Evolutionary conservation across 306 rosid genomes (phyloP).

Genomic region (Bauhinia variegata): DNA sequence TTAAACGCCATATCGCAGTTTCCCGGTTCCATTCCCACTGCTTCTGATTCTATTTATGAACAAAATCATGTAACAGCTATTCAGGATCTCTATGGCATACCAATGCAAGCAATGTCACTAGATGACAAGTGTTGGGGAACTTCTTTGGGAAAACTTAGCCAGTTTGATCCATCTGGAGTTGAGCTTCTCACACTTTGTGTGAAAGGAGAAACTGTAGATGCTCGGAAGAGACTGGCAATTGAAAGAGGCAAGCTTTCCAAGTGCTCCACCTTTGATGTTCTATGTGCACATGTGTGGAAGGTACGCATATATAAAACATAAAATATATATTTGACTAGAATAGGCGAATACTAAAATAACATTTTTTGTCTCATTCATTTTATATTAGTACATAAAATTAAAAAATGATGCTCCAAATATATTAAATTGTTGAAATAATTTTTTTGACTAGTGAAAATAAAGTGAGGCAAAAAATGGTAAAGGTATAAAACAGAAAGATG

Average conservation of each 20-base stretch:
- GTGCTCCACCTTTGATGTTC: constrained; percentile 41
- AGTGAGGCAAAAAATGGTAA: too few species aligned
- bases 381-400: too few species aligned
- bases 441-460: too few species aligned
- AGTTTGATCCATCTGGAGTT: not conserved
- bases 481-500: too few species aligned
- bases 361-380: too few species aligned
- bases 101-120: constrained; percentile 33
- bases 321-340: not conserved
- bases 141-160: constrained; percentile 22
- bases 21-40: too few species aligned
- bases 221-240: constrained; percentile 18
- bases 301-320: not conserved
- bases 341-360: too few species aligned
- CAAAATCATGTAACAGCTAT: constrained; percentile 34
- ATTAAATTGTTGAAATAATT: too few species aligned
- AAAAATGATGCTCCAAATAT: too few species aligned
- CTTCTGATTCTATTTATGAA: constrained; percentile 30
- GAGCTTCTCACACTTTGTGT: constrained; percentile 21
- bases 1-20: not conserved
- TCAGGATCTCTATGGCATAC: constrained; percentile 39
- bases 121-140: constrained; percentile 38
- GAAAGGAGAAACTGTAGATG: constrained; percentile 23
- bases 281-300: constrained; percentile 41
- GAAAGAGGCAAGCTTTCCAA: constrained; percentile 34